Conservation (phyloP, 306 rosid species). For the Ormosia emarginata region DNA sequence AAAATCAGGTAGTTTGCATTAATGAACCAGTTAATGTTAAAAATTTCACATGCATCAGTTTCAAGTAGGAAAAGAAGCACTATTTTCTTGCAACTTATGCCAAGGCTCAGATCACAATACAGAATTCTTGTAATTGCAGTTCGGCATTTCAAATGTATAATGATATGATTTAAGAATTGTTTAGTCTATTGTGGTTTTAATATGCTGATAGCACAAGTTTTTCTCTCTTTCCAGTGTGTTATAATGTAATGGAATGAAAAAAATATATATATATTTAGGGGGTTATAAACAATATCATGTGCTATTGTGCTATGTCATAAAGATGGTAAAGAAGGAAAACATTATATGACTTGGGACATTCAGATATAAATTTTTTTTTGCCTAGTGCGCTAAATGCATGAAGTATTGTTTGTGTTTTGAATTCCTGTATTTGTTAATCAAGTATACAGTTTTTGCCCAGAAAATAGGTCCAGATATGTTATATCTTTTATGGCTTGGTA, state of each 20-base stretch:
- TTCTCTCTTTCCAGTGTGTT: neutral
- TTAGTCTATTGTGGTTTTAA: neutral
- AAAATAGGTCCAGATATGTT: neutral
- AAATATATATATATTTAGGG: neutral
- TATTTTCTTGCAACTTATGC: neutral
- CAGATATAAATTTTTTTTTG: neutral
- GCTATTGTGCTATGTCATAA: neutral
- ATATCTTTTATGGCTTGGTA: neutral
- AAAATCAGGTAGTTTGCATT: constrained; percentile 61
- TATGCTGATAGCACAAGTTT: neutral
- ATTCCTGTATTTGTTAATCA: neutral
- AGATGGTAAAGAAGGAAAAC: neutral
- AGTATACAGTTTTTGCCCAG: neutral
- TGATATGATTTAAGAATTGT: neutral
- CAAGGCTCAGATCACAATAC: neutral
- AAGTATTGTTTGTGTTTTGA: neutral
- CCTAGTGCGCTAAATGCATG: neutral
- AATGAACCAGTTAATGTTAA: neutral
- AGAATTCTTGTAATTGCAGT: neutral
- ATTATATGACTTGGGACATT: neutral
- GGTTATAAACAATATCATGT: neutral
- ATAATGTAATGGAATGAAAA: neutral
- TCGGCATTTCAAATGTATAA: neutral
- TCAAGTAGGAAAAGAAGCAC: neutral
- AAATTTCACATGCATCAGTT: too few relatives aligned